phyloP scores from a whole-genome alignment of 2,329 filamentous ascomycete species.

The Penicillium sp. region DNA sequence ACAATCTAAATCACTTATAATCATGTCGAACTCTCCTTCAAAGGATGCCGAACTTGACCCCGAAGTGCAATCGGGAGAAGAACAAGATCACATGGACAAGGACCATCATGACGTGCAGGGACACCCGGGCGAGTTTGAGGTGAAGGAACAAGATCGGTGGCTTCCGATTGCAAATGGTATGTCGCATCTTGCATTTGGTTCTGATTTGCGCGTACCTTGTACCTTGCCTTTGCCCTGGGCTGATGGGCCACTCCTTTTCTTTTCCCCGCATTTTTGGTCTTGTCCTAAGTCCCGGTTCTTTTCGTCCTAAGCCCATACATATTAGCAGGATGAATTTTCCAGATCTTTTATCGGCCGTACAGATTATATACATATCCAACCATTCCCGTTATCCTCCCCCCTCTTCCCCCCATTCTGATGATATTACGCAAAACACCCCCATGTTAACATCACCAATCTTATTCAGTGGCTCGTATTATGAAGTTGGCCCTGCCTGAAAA shows the following conservation, averaged over 20 bases:
- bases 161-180: slow-evolving; percentile 99
- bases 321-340: background rate
- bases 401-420: background rate
- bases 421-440: background rate
- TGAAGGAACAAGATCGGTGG: slow-evolving; percentile 99
- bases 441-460: slow-evolving; percentile 54
- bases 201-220: slow-evolving; percentile 57
- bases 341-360: background rate
- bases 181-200: slow-evolving; percentile 53
- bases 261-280: slow-evolving; percentile 23
- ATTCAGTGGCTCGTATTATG: slow-evolving; percentile 98
- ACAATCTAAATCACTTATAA: slow-evolving; percentile 59
- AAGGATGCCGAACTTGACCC: slow-evolving; percentile 87
- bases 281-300: background rate
- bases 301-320: background rate
- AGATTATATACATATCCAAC: background rate
- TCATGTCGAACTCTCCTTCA: slow-evolving; percentile 92
- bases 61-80: slow-evolving; percentile 88
- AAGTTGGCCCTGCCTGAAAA: slow-evolving; percentile 96
- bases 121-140: slow-evolving; percentile 83
- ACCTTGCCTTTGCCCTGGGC: slow-evolving; percentile 41
- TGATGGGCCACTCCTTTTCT: slow-evolving; percentile 26
- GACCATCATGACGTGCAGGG: slow-evolving; percentile 64
- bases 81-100: slow-evolving; percentile 84
- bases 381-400: background rate